Evolutionary conservation across 352 stramenopile species (phyloP), one percentile per base, ranked within the genome.

Genomic region (Globisporangium polare): DNA sequence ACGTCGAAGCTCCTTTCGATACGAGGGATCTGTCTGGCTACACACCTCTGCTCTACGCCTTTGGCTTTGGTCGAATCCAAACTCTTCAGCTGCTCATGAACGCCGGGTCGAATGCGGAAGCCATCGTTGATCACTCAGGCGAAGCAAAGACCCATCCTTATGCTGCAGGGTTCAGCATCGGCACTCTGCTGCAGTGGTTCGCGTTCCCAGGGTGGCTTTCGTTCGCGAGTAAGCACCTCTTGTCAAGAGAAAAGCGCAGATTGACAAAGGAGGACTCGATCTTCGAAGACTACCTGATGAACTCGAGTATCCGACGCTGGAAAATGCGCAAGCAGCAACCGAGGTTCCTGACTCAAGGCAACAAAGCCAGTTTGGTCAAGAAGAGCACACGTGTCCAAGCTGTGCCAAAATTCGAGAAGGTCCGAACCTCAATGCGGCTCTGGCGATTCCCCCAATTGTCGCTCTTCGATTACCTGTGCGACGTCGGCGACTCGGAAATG

Each of bases 171-270:
- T 89, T 88, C 58, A 74, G 63, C 15, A 77, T 90, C n/a, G 60
- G 62, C 20, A 69, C 63, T 10, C 58, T 92, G 0, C 51, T 81
- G 26, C 55, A 79, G 24, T 86, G 72, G 71, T 86, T 86, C 46
- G 77, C 72, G 4, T 64, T 89, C 10, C 83, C 83, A 20, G 83
- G 83, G 4, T 90, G 80, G 83, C 78, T 83, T 37, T 68, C 75
- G 0, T 81, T 71, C 51, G 66, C 65, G 20, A 66, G 63, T 9
- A 74, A 58, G 9, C 29, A 53, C 10, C 61, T 78, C 10, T 62
- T 64, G 7, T 22, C 22, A 6, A 39, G 53, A 27, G 58, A 78
- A 35, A 86, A 84, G 39, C 7, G 49, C 18, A 49, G 52, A n/a
- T n/a, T 86, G 9, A 71, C 74, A 5, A 26, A 9, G 4, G n/a